Evolutionary conservation across 768 basidiomycete species (phyloP).

Genomic region (Calocera viscosa): DNA sequence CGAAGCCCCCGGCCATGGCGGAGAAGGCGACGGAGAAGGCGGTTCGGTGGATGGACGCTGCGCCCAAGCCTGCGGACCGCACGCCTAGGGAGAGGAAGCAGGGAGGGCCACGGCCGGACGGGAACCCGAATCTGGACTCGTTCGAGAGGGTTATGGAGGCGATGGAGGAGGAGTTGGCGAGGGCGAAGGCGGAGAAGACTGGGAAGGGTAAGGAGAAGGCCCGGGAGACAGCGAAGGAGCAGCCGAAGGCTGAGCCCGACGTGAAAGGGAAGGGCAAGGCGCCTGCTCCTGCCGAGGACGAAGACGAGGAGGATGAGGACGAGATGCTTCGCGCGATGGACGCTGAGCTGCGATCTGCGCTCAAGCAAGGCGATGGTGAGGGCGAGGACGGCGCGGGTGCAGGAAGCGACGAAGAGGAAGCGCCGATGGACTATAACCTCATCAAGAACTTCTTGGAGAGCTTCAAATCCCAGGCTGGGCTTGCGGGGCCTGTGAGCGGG

Average conservation of each 20-base stretch:
- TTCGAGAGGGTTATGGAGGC: constrained; percentile 95
- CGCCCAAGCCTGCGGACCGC: background rate
- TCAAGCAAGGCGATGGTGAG: constrained; percentile 35
- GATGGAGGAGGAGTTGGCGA: constrained; percentile 74
- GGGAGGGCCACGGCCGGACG: constrained; percentile 30
- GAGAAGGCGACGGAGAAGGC: background rate
- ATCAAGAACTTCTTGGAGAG: constrained; percentile 97
- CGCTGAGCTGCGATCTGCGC: constrained; percentile 56
- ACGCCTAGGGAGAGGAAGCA: constrained; percentile 9
- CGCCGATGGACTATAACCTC: constrained; percentile 63
- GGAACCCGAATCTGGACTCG: constrained; percentile 67
- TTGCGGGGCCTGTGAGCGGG: constrained; percentile 84
- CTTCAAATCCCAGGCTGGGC: constrained; percentile 81
- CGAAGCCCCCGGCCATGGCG: constrained; percentile 4
- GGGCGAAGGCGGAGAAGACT: constrained; percentile 21
- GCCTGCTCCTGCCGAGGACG: constrained; percentile 20
- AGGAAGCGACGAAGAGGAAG: constrained; percentile 31
- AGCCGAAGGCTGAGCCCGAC: constrained; percentile 26
- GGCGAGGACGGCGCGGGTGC: constrained; percentile 42
- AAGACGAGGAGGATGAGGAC: constrained; percentile 36
- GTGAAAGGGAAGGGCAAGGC: constrained; percentile 2
- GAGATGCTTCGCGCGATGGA: constrained; percentile 61
- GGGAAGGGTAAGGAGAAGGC: constrained; percentile 12
- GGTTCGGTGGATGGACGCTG: background rate
- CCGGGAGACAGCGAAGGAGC: constrained; percentile 37